Evolutionary conservation across 352 stramenopile genomes (phyloP), one percentile per base, ranked within the genome.

Genomic region (Halophytophthora polymorphica): DNA sequence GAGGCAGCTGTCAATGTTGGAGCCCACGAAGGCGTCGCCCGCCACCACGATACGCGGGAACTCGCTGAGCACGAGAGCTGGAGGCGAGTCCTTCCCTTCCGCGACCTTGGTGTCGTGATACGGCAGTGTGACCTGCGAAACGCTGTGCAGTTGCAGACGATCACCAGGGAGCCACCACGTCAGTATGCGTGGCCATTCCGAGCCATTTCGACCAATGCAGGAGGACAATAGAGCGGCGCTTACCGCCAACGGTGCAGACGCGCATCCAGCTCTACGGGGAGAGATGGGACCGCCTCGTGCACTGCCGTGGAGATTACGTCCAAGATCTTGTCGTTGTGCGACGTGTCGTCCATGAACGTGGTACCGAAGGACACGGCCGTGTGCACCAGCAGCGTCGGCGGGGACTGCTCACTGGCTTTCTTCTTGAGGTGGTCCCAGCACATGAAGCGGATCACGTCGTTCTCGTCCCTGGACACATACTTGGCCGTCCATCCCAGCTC

Each of bases 361-460:
- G 71, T 45, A 0, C 77, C 80, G 46, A 86, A 90, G 2, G 52
- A 55, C 33, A 88, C 80, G 1, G 77, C 78, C 12, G 80, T 88
- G 59, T 88, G 80, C 29, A 88, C 77, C 7, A 90, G 54, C 40
- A 90, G 50, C 22, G 75, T 45, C 7, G 57, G 45, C 1, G 29
- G 44, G 2, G 46, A 50, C 29, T 51, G 36, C 2, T 44, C 17
- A 8, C 41, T 21, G 6, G 45, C 4, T 1, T 69, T 35, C 33
- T 87, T 87, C 58, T 90, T 90, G 11, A 83, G 50, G 34, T 84
- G 78, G 55, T 90, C 80, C 77, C 80, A 90, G 56, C 77, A 90
- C 33, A 90, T 43, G 50, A 83, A 90, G n/a, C 75, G 80, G 23
- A 90, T 68, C 43, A 86, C 56, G 21, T 84, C 68, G 38, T 84